Base-by-base conservation (phyloP, 305 asterid genomes). In the Fraxinus platypoda region DNA sequence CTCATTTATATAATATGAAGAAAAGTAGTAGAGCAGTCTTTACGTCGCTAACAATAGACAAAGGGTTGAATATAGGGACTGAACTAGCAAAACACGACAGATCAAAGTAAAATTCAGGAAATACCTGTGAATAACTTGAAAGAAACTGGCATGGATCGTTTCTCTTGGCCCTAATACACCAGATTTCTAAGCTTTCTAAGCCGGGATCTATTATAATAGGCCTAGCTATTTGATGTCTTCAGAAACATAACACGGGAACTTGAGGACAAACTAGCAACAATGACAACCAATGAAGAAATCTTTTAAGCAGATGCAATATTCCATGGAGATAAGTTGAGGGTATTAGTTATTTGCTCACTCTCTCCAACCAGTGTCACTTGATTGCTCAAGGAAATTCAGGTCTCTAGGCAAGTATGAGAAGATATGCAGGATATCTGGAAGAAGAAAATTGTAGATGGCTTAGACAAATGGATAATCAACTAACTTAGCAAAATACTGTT, bases 151-250 rank as follows among this genome's bases (percentile, higher is more conserved):
- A 93, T 7, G 0, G 96, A 93, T 86, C 98, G 89, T 81, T 89
- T 94, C 91, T 96, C 98, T 85, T 96, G 35, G 98, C 99, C 98
- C 97, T 94, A 85, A 96, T 21, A 96, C 98, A 76, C 97, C 95
- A 37, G 96, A 94, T 92, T 86, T 95, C 90, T 88, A n/a, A n/a
- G n/a, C n/a, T n/a, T n/a, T n/a, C 93, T 57, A 93, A 84, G 85
- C 97, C 98, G 64, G 98, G 97, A 87, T 96, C 98, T 79, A 94
- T 89, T 35, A 94, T 88, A 73, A 96, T 90, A 84, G 98, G 98
- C 84, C 93, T 87, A 6, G 88, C 97, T 79, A 98, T 92, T 52
- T 92, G 97, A 68, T 91, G 89, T 85, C 99, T 96, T 90, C 88
- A 81, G 81, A 70, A 78, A 78, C 81, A 85, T 68, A 13, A n/a